These are phyloP conservation scores for Phytophthora crassamura DNA, from an alignment of 352 stramenopile species.

Conservation along the genomic window DNA sequence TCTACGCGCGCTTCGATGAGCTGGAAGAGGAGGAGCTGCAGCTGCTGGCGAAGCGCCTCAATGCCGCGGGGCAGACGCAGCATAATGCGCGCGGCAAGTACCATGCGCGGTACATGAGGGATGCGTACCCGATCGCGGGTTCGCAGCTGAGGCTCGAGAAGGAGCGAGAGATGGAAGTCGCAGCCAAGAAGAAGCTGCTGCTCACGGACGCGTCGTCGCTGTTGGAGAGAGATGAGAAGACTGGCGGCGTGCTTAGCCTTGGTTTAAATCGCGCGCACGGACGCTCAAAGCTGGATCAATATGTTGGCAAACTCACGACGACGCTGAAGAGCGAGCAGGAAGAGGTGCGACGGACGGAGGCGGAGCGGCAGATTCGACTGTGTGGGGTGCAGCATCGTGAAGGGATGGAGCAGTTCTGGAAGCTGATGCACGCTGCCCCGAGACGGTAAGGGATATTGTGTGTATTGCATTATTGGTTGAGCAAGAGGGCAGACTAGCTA, in stretches of 20 bases:
- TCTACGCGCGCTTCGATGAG: conserved; percentile 60
- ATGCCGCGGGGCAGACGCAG: conserved; percentile 30
- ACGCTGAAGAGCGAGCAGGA: conserved; percentile 45
- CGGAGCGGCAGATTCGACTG: conserved; percentile 49
- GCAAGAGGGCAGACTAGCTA: background rate
- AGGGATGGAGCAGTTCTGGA: conserved; percentile 70
- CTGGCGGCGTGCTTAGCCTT: conserved; percentile 9
- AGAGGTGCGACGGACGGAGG: conserved; percentile 26
- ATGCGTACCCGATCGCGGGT: conserved; percentile 77
- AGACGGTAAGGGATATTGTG: conserved; percentile 37
- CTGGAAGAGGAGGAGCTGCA: conserved; percentile 50
- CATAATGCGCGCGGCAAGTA: conserved; percentile 75
- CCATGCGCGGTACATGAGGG: conserved; percentile 69
- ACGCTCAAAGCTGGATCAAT: conserved; percentile 60
- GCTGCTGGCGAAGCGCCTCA: conserved; percentile 48
- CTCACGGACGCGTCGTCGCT: conserved; percentile 37
- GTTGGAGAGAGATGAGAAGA: background rate
- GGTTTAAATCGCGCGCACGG: conserved; percentile 11
- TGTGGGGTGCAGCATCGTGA: conserved; percentile 40
- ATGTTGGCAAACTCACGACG: conserved; percentile 44
- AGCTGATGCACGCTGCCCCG: conserved; percentile 43
- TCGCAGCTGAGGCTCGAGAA: conserved; percentile 74
- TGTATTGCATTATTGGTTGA: background rate
- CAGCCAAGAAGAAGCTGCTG: conserved; percentile 75
- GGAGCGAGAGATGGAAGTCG: conserved; percentile 59